These are phyloP conservation scores for Cornus suecica DNA, from an alignment of 148 eudicot genomes.

Conservation along the genomic window DNA sequence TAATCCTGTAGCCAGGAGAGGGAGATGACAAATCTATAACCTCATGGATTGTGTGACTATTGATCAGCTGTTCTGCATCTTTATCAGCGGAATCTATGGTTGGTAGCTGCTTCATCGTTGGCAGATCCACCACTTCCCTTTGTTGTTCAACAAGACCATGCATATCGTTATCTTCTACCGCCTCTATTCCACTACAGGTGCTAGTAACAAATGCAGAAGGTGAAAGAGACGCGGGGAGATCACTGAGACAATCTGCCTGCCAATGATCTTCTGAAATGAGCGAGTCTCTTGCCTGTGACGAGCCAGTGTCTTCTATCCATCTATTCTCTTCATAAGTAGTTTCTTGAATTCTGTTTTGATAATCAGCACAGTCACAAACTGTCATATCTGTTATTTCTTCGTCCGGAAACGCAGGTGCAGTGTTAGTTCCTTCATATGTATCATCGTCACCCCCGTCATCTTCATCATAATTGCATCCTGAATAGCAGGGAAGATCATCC, in stretches of 20 bases:
- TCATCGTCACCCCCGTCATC: slow-evolving; percentile 25
- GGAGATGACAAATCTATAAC: slow-evolving; percentile 77
- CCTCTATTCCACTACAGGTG: slow-evolving; percentile 10
- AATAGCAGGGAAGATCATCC: slow-evolving; percentile 86
- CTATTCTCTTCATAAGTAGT: slow-evolving; percentile 7
- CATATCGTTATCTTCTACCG: not conserved
- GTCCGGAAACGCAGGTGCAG: not conserved
- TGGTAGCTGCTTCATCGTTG: not conserved
- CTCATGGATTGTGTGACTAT: slow-evolving; percentile 26
- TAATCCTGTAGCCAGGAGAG: slow-evolving; percentile 40
- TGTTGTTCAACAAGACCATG: slow-evolving; percentile 17
- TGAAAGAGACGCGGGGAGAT: not conserved
- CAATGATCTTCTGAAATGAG: not conserved
- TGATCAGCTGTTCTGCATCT: not conserved
- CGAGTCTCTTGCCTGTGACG: slow-evolving; percentile 3
- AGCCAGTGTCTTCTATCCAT: not conserved
- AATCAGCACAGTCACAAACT: not conserved
- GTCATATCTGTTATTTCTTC: slow-evolving; percentile 9
- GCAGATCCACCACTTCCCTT: slow-evolving; percentile 12
- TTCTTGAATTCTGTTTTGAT: slow-evolving; percentile 11
- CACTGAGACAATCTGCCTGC: not conserved
- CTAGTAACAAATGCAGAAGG: not conserved
- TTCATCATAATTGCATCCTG: slow-evolving; percentile 18
- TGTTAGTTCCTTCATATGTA: not conserved
- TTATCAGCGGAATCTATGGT: slow-evolving; percentile 3